Base-by-base conservation (phyloP, 2,329 filamentous ascomycete genomes). In the Hypoxylon sp. region DNA sequence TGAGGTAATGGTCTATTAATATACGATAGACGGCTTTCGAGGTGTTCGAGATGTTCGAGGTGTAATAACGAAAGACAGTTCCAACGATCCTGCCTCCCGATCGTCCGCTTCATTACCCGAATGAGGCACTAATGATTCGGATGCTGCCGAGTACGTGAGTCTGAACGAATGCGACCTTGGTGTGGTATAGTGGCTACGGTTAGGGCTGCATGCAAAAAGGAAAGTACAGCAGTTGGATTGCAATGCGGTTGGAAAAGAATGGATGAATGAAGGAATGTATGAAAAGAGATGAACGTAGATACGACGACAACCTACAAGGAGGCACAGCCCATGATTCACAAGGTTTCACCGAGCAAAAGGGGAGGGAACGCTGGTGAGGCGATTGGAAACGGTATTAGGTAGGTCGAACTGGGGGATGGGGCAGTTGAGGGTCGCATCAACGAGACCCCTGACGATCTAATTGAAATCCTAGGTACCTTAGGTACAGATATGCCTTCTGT, bases 391-490 rank as follows among this genome's bases (percentile, higher is more conserved):
- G 27, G 27, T 47, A 47, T 3, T 25, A 29, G 23, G 27, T 29
- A 25, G 43, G 43, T 47, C 43, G 37, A 27, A 47, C 25, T 47
- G 21, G 61, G 9, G 37, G 29, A 50, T 27, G 30, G 30, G 50
- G 25, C 25, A 27, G 25, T 6, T 6, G 25, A 6, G 25, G 25
- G 43, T 37, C 56, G 65, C 52, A 56, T 63, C 58, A 54, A 63
- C 50, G 30, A 53, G 54, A 68, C 54, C 58, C 65, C 65, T 68
- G 65, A 65, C 45, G 61, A 68, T 65, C 62, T 41, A 61, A 65
- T 61, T 41, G 52, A 51, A 64, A 29, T 48, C 43, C 9, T 27
- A 3, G 25, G 29, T 54, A n/a, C n/a, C n/a, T n/a, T n/a, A 45
- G 43, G 27, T 52, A 11, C 16, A 53, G 60, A 53, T n/a, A n/a